Evolutionary conservation across 345 rosid genomes (phyloP).

Genomic region (Nephelium lappaceum): DNA sequence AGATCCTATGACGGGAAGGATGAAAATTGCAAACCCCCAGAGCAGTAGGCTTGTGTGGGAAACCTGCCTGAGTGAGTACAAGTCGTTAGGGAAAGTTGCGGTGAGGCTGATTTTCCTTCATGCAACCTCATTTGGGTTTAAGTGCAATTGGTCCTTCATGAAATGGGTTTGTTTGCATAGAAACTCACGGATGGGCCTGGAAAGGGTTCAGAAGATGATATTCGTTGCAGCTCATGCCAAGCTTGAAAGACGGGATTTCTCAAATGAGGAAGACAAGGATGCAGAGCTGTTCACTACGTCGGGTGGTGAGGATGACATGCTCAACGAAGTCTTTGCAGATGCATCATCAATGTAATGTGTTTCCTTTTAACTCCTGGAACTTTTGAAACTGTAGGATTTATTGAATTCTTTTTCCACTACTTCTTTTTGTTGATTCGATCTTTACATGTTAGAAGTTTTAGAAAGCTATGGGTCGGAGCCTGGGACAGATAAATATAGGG

Average conservation of each 20-base stretch:
- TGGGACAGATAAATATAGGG: slow-evolving; percentile 23
- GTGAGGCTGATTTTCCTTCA: slow-evolving; percentile 60
- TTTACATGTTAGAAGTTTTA: slow-evolving; percentile 32
- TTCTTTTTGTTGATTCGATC: slow-evolving; percentile 24
- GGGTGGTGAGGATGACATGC: slow-evolving; percentile 48
- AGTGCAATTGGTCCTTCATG: slow-evolving; percentile 49
- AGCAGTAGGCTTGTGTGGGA: slow-evolving; percentile 70
- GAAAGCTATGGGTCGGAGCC: slow-evolving; percentile 24
- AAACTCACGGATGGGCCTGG: slow-evolving; percentile 42
- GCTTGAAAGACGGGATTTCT: slow-evolving; percentile 49
- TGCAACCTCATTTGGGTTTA: slow-evolving; percentile 55
- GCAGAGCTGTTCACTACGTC: slow-evolving; percentile 42
- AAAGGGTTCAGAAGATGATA: slow-evolving; percentile 58
- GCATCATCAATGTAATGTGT: slow-evolving; percentile 49
- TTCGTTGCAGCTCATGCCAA: slow-evolving; percentile 63
- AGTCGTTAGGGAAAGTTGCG: slow-evolving; percentile 55
- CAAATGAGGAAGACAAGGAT: slow-evolving; percentile 54
- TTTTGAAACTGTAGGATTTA: slow-evolving; percentile 37
- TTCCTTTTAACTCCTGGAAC: slow-evolving; percentile 37
- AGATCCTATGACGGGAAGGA: slow-evolving; percentile 56
- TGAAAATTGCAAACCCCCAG: slow-evolving; percentile 64
- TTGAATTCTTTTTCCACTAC: slow-evolving; percentile 32
- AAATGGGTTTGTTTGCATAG: slow-evolving; percentile 44
- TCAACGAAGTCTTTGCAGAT: slow-evolving; percentile 46
- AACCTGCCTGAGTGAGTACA: slow-evolving; percentile 58